Percentiles rank a stretch among this genome's conserved stretches.
Conservation (phyloP, 305 asterid genomes). For the Fraxinus floribunda region DNA sequence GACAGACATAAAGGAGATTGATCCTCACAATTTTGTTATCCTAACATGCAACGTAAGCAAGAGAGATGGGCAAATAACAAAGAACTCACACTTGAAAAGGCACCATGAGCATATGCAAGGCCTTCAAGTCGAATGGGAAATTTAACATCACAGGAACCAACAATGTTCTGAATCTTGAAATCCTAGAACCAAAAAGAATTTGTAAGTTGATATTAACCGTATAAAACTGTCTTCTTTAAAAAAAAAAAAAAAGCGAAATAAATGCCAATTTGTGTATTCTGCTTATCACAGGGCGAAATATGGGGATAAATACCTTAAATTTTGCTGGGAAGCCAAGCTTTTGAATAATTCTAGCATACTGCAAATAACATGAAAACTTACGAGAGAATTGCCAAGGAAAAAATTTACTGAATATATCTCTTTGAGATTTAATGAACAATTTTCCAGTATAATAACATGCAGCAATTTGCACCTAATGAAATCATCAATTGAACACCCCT, state of each 20-base stretch:
- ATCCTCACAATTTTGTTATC: background rate
- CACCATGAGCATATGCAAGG: conserved; percentile 79
- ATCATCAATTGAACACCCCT: background rate
- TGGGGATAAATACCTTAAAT: conserved; percentile 42
- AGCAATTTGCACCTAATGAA: background rate
- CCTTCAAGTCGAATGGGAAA: conserved; percentile 84
- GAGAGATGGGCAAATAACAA: background rate
- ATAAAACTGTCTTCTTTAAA: background rate
- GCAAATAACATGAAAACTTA: conserved; percentile 17
- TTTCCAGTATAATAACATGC: background rate
- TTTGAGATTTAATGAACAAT: conserved; percentile 13
- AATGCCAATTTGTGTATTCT: background rate
- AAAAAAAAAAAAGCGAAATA: background rate
- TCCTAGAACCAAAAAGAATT: conserved; percentile 38
- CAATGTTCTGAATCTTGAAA: conserved; percentile 83
- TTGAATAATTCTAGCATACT: conserved; percentile 75
- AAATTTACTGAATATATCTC: background rate
- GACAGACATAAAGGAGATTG: background rate
- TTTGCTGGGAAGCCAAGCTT: conserved; percentile 71
- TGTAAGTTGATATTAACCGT: background rate
- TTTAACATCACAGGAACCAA: conserved; percentile 79
- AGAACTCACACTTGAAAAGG: conserved; percentile 76
- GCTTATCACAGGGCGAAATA: background rate
- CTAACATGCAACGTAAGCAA: conserved; percentile 1
- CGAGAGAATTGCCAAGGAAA: conserved; percentile 1